Evolutionary conservation across 2,329 filamentous ascomycete genomes (phyloP), one percentile per base, ranked within the genome.

Genomic region (Epichloe uncinata): DNA sequence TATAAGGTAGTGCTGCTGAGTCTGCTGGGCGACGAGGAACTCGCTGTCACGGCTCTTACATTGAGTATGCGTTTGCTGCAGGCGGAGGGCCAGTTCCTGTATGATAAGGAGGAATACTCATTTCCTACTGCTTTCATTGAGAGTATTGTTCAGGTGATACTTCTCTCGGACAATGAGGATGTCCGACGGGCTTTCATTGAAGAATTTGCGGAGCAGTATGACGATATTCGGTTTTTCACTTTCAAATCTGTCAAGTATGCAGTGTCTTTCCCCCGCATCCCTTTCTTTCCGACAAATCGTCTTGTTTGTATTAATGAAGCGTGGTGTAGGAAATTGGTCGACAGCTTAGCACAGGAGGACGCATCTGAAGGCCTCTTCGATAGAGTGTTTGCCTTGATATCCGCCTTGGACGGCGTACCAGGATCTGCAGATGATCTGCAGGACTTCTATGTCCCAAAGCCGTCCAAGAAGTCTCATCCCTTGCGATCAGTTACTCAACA

Each of bases 171-270:
- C 30, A 72, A 77, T 41, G 75, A 79, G 38, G 73, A 76, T 36
- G 71, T 83, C n/a, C 77, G 81, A 47, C 73, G 79, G 44, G 82
- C 87, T 50, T 96, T 91, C 55, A 73, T 84, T 26, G 78, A 86
- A 51, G 87, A 87, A 56, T 96, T 82, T 62, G 73, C 89, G 46
- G 82, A 86, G 62, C 75, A 84, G 63, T 89, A 83, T 62, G 85
- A 93, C 60, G 93, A 97, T 65, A 74, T 96, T 53, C 77, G 87
- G 55, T 95, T 84, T 64, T 88, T 85, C 64, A 87, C 88, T 0
- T 86, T 95, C 61, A 75, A 82, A 58, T 78, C 79, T 13, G 71
- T 95, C 57, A 78, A 78, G 83, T 87, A 77, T 16, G 46, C 18
- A 6, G 8, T 5, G 5, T 11, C 20, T 20, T 22, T 45, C 22